These are phyloP conservation scores for Chamaenerion angustifolium DNA, from an alignment of 345 rosid genomes.

Conservation along the genomic window DNA sequence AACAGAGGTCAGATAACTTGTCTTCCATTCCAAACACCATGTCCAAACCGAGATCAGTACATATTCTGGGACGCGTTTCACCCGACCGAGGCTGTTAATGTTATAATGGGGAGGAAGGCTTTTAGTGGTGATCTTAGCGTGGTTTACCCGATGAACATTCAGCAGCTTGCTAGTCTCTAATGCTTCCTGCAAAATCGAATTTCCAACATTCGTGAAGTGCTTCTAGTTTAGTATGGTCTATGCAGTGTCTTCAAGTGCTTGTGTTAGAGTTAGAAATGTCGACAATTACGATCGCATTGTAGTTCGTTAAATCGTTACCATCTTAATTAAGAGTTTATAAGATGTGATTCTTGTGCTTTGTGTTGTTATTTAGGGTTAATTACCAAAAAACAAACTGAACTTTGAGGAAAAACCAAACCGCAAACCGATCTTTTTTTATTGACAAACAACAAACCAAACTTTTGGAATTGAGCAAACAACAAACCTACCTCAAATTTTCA, in stretches of 20 bases:
- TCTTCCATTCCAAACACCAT: constrained; percentile 84
- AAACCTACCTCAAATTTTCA: too few relatives aligned
- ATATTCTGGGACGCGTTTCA: constrained; percentile 97
- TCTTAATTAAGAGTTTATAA: neutral
- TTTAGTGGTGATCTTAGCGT: constrained; percentile 44
- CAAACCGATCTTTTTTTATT: too few relatives aligned
- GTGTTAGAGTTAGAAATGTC: neutral
- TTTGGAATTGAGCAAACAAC: too few relatives aligned
- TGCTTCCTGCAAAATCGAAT: neutral
- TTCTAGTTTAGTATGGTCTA: neutral
- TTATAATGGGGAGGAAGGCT: constrained; percentile 58
- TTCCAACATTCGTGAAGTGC: neutral
- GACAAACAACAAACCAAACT: too few relatives aligned
- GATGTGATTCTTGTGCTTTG: neutral
- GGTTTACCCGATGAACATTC: constrained; percentile 64
- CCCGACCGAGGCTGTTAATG: constrained; percentile 87
- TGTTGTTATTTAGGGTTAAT: too few relatives aligned
- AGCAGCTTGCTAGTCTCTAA: constrained; percentile 44
- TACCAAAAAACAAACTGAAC: too few relatives aligned
- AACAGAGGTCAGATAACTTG: constrained; percentile 92
- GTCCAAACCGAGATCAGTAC: constrained; percentile 49
- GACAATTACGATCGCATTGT: neutral
- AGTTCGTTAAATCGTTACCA: neutral
- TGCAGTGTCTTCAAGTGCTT: neutral
- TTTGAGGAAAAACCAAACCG: too few relatives aligned